Evolutionary conservation across 2,329 filamentous ascomycete species (phyloP).

Genomic region (Alternaria triticina): DNA sequence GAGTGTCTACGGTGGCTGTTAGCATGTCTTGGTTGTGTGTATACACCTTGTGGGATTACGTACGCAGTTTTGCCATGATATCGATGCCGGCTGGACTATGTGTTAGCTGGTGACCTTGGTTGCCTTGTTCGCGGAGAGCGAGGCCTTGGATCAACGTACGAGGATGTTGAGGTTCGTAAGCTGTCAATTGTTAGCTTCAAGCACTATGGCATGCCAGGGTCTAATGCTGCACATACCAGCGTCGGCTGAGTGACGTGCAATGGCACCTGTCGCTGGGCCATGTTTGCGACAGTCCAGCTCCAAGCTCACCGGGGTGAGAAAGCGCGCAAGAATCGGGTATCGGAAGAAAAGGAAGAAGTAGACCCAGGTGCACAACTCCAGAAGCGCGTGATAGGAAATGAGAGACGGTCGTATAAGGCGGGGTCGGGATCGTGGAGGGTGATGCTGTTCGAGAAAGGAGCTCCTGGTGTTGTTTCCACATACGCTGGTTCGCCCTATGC

Average conservation of each 20-base stretch:
- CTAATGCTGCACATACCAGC: conserved; percentile 61
- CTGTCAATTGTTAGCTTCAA: conserved; percentile 45
- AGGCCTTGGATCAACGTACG: conserved; percentile 45
- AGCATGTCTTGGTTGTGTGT: conserved; percentile 18
- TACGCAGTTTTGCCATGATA: conserved; percentile 89
- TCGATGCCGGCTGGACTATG: conserved; percentile 65
- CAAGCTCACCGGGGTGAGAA: conserved; percentile 46
- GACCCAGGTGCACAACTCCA: conserved; percentile 47
- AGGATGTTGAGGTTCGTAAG: conserved; percentile 57
- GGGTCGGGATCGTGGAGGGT: conserved; percentile 33
- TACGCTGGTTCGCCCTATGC: conserved; percentile 22
- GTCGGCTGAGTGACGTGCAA: conserved; percentile 80
- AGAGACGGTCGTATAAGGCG: conserved; percentile 38
- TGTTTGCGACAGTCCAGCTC: conserved; percentile 52
- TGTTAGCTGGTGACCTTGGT: conserved; percentile 37
- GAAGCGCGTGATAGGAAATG: conserved; percentile 48
- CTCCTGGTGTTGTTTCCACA: conserved; percentile 31
- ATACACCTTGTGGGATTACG: conserved; percentile 45
- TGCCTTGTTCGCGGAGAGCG: conserved; percentile 20
- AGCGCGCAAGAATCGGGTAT: conserved; percentile 43
- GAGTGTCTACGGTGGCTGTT: conserved; percentile 71
- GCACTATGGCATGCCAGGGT: background rate
- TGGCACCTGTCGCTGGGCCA: conserved; percentile 84
- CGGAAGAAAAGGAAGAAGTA: conserved; percentile 44
- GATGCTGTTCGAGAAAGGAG: conserved; percentile 36